phyloP scores from a whole-genome alignment of 2,329 filamentous ascomycete species.

The Aspergillus hortae region DNA sequence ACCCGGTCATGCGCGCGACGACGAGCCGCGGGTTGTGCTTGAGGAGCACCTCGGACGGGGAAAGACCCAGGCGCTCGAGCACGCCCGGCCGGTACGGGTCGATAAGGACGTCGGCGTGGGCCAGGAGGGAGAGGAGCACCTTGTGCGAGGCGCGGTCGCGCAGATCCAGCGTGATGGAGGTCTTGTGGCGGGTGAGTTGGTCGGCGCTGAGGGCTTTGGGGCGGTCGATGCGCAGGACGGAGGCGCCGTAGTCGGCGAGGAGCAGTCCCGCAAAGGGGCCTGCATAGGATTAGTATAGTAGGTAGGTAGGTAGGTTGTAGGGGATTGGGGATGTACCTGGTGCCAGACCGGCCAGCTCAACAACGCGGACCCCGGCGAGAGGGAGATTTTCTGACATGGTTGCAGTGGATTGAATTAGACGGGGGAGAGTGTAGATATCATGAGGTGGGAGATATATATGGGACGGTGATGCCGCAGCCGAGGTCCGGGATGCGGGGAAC shows the following conservation, averaged over 20 bases:
- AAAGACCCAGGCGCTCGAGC: conserved; percentile 77
- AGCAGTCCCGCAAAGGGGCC: conserved; percentile 86
- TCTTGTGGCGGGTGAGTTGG: conserved; percentile 74
- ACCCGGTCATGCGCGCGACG: conserved; percentile 83
- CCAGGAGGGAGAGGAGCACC: conserved; percentile 64
- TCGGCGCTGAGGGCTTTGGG: conserved; percentile 57
- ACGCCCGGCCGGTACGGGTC: conserved; percentile 92
- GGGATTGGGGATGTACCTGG: conserved; percentile 49
- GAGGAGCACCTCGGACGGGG: conserved; percentile 63
- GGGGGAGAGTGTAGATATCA: background rate
- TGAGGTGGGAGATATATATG: background rate
- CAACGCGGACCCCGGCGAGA: conserved; percentile 57
- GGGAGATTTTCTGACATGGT: conserved; percentile 48
- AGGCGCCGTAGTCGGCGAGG: conserved; percentile 84
- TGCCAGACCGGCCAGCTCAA: conserved; percentile 65
- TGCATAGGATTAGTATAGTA: conserved; percentile 29
- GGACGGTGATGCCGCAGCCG: conserved; percentile 13
- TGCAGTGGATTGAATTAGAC: too few relatives aligned
- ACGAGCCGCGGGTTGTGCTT: conserved; percentile 70
- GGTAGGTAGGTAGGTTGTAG: conserved; percentile 6
- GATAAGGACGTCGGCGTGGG: conserved; percentile 72
- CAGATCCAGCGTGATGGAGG: conserved; percentile 75
- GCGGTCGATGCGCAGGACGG: conserved; percentile 81
- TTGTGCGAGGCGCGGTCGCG: conserved; percentile 62
- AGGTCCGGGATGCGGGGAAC: conserved; percentile 24